Conservation (phyloP, 2,329 filamentous ascomycete species). For the Sclerotinia minor region DNA sequence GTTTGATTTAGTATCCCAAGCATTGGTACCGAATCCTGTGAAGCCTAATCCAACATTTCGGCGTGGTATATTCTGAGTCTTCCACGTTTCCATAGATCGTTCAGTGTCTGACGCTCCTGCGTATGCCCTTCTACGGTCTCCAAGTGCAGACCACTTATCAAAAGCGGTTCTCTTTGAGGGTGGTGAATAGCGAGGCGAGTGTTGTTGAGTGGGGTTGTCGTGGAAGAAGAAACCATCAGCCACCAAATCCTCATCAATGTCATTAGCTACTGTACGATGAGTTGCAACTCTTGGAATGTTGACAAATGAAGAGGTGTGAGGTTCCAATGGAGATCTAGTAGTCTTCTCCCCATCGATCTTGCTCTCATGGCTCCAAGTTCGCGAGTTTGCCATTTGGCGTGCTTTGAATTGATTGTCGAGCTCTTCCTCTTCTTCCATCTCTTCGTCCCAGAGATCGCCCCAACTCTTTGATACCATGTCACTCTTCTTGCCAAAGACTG, state of each 20-base stretch:
- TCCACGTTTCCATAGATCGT: conserved; percentile 51
- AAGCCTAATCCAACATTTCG: conserved; percentile 50
- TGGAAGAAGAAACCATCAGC: conserved; percentile 74
- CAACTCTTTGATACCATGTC: conserved; percentile 94
- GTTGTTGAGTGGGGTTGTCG: conserved; percentile 50
- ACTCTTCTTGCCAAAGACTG: conserved; percentile 75
- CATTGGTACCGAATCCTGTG: conserved; percentile 47
- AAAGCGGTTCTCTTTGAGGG: conserved; percentile 61
- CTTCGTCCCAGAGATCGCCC: conserved; percentile 98
- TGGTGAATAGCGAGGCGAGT: conserved; percentile 58
- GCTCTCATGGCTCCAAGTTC: conserved; percentile 71
- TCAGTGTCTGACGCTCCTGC: conserved; percentile 52
- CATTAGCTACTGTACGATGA: conserved; percentile 45
- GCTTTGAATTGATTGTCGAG: conserved; percentile 62
- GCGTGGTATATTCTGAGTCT: conserved; percentile 41
- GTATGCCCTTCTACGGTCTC: conserved; percentile 75
- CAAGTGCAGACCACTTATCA: conserved; percentile 89
- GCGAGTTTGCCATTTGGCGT: conserved; percentile 62
- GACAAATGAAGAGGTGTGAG: conserved; percentile 53
- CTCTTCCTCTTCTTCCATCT: conserved; percentile 73
- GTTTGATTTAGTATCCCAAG: conserved; percentile 41
- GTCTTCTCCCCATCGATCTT: conserved; percentile 49
- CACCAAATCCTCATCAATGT: conserved; percentile 64
- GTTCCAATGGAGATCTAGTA: conserved; percentile 54
- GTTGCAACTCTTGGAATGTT: conserved; percentile 48